phyloP scores from a whole-genome alignment of 1,284 basidiomycete genomes.

The Marasmius tenuissimus region DNA sequence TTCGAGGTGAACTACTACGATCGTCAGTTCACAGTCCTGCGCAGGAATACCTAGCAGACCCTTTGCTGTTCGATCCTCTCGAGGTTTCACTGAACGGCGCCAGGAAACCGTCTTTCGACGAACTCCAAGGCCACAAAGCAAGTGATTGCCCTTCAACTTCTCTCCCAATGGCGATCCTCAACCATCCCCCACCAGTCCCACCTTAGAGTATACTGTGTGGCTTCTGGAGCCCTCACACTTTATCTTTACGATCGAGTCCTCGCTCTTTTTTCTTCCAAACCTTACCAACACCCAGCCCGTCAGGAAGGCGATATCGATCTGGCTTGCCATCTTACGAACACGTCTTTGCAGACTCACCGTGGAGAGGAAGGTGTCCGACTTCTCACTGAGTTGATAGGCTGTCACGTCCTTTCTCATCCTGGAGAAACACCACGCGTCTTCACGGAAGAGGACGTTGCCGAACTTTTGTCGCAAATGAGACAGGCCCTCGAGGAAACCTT shows the following conservation, averaged over 20 bases:
- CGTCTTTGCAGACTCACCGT: slow-evolving; percentile 79
- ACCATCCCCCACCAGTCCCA: slow-evolving; percentile 69
- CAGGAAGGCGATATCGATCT: slow-evolving; percentile 50
- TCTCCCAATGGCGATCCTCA: neutral
- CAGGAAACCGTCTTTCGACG: slow-evolving; percentile 17
- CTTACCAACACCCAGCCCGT: slow-evolving; percentile 51
- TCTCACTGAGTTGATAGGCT: slow-evolving; percentile 75
- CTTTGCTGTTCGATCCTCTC: slow-evolving; percentile 76
- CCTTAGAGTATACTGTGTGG: slow-evolving; percentile 90
- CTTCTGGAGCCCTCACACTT: slow-evolving; percentile 76
- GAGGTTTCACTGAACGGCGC: slow-evolving; percentile 36
- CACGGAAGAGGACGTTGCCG: slow-evolving; percentile 46
- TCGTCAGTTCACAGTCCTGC: neutral
- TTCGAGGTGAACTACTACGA: slow-evolving; percentile 6
- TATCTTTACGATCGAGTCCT: slow-evolving; percentile 84
- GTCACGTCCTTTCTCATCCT: slow-evolving; percentile 46
- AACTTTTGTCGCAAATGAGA: slow-evolving; percentile 64
- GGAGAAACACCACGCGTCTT: slow-evolving; percentile 18
- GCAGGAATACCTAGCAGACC: slow-evolving; percentile 82
- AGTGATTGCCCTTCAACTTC: slow-evolving; percentile 19
- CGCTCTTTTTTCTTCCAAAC: slow-evolving; percentile 78
- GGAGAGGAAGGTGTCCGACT: slow-evolving; percentile 73
- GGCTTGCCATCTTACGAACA: slow-evolving; percentile 90
- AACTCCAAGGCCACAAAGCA: slow-evolving; percentile 68
- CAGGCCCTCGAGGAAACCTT: slow-evolving; percentile 80